Evolutionary conservation across 129 eudicot species (phyloP).

Genomic region (Kitagawia praeruptora): DNA sequence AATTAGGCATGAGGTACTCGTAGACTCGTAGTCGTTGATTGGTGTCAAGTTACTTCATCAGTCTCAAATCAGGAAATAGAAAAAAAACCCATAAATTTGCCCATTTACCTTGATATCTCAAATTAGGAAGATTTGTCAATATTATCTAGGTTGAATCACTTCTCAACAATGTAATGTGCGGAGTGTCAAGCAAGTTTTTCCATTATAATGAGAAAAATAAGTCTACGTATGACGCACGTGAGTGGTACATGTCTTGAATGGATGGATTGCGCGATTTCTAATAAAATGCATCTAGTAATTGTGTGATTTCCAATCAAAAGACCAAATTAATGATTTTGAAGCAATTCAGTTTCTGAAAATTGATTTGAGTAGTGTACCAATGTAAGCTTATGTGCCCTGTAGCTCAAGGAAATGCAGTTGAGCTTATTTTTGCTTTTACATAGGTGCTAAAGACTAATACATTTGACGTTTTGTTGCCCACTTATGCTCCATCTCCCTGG

Average conservation of each 20-base stretch:
- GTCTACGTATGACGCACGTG: not conserved
- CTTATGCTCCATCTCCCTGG: not conserved
- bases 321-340: not conserved
- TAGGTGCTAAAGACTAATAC: not conserved
- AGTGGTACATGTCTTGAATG: not conserved
- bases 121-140: not conserved
- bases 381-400: not conserved
- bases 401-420: not conserved
- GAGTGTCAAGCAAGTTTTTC: not conserved
- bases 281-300: not conserved
- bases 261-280: not conserved
- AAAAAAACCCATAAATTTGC: not conserved
- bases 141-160: not conserved
- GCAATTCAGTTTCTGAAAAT: not conserved
- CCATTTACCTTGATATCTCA: not conserved
- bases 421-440: not conserved
- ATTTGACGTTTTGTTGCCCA: not conserved
- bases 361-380: not conserved
- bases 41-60: not conserved
- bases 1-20: not conserved
- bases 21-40: not conserved
- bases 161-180: not conserved
- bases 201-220: not conserved
- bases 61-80: not conserved
- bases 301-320: not conserved